Evolutionary conservation across 495 filamentous ascomycete genomes (phyloP), one percentile per base, ranked within the genome.

Genomic region (Trichoderma asperelloides): DNA sequence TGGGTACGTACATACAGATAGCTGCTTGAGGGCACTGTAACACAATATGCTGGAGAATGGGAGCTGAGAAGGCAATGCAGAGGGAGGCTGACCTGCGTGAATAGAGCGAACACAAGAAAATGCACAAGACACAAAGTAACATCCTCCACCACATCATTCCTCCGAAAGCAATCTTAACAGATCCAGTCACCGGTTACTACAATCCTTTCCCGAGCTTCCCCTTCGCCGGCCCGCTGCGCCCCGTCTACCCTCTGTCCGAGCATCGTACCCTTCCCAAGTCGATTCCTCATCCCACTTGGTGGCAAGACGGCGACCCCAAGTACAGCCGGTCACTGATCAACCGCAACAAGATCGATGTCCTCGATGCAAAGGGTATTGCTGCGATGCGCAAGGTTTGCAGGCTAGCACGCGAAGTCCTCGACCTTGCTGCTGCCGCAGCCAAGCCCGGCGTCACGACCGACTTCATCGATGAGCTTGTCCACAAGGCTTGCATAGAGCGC

Each of bases 301-400:
- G 88, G 63, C 83, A 82, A 33, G 87, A 91, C 79, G 95, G 96
- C 41, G 88, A 91, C 69, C 93, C 96, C 21, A 85, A 86, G 65
- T 90, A 88, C 69, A 91, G 95, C 74, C 85, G 88, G 70, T 84
- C 86, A n/a, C 85, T 90, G 28, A 70, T 73, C 15, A 82, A 85
- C 57, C 81, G 85, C 51, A 89, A 90, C 70, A 97, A 92, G 75
- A 89, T 97, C 73, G 86, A 85, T 57, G 88, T 96, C 62, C 77
- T 98, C 65, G 88, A 92, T 69, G 85, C 88, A 65, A 84, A 91
- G 76, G 87, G 89, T 66, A 90, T 92, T 71, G 80, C 83, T 43
- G 92, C 83, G 21, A 98, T 99, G 95, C 86, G 96, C 69, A 96
- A 91, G 71, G 96, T 97, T 9, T 98, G 95, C 76, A 85, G 87